Base-by-base conservation (phyloP, 2,329 filamentous ascomycete genomes). In the Fusarium falciforme region DNA sequence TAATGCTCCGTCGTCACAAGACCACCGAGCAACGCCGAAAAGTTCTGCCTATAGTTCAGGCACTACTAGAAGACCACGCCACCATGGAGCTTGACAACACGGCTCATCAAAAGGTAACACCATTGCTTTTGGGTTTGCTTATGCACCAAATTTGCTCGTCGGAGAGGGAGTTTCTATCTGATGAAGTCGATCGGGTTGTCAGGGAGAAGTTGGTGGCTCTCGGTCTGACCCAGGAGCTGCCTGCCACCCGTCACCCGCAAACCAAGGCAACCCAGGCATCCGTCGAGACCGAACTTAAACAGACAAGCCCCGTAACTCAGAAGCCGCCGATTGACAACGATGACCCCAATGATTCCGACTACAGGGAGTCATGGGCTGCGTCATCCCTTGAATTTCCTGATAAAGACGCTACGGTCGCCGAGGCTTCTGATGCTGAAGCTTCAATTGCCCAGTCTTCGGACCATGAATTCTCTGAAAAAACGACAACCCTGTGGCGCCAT, bases 111-210 rank as follows among this genome's bases (percentile, higher is more conserved):
- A 60, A 66, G 9, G 44, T 71, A 2, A 71, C 72, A 2, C 71
- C 72, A 0, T 6, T 75, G 6, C 22, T 75, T 5, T 5, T 73
- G 6, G 71, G 72, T 0, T n/a, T 67, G 20, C 61, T 75, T 11
- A 52, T 73, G 16, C 62, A 69, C 4, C 57, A 62, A 5, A 67
- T 75, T 3, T 52, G 57, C 6, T 22, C 61, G 0, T 61, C 47
- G 8, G 57, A 75, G 52, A 61, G 71, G 1, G 17, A 52, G 1
- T 29, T 12, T 0, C 35, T 72, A 1, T 20, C 20, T 0, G 16
- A 16, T 6, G 65, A 72, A 12, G 20, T 75, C 2, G 63, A 71
- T 1, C 52, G 66, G 0, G 25, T 54, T 3, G 40, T 73, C 20
- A 35, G 4, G 8, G 64, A 72, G 1, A 73, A 35, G 22, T 12